These are phyloP conservation scores for Silene conica DNA, from an alignment of 148 eudicot genomes.

Conservation along the genomic window DNA sequence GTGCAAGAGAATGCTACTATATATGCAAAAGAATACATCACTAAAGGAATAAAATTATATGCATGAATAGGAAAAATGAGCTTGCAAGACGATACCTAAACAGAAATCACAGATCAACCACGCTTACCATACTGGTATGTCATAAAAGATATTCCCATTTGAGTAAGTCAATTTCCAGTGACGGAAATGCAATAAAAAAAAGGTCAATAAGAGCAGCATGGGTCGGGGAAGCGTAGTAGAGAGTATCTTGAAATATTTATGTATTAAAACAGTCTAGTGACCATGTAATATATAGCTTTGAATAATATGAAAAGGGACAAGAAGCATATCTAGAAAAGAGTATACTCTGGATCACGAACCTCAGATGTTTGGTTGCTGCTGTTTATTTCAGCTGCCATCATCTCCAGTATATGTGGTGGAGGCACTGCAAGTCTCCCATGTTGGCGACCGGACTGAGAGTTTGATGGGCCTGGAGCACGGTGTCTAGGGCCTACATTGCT, in stretches of 20 bases:
- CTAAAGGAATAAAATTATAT: no score
- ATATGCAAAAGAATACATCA: no score
- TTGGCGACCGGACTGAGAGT: not conserved
- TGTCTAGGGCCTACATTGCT: not conserved
- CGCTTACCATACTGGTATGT: no score
- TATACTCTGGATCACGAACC: conserved; percentile 12
- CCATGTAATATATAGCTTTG: not conserved
- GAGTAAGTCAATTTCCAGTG: no score
- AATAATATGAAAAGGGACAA: not conserved
- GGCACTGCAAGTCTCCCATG: not conserved
- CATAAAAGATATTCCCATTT: no score
- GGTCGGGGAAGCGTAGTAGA: no score
- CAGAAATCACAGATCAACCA: not conserved
- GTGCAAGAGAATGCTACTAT: no score
- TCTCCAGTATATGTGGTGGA: conserved; percentile 7
- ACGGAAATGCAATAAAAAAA: no score
- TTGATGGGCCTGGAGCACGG: not conserved
- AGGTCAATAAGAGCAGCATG: no score
- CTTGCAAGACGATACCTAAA: no score
- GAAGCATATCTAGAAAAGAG: conserved; percentile 2
- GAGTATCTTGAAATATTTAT: not conserved
- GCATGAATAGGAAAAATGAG: no score
- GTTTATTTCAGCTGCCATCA: not conserved
- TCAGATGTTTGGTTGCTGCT: not conserved
- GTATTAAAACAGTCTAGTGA: not conserved